phyloP scores from a whole-genome alignment of 345 rosid genomes.

The Pistacia integerrima region DNA sequence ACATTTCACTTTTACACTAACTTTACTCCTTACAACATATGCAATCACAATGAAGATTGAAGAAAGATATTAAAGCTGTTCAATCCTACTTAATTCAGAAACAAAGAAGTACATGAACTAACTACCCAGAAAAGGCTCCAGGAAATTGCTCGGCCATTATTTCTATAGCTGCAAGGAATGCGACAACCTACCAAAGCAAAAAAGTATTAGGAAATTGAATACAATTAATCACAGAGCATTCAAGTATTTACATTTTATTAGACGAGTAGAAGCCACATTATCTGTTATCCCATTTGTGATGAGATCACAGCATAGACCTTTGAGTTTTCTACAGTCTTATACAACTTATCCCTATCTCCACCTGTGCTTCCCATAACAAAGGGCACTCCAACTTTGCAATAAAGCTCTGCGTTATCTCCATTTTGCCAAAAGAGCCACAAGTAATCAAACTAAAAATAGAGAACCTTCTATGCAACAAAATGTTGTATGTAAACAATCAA shows the following conservation, averaged over 20 bases:
- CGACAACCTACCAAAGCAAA: constrained; percentile 68
- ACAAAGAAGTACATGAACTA: constrained; percentile 54
- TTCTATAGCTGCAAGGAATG: constrained; percentile 97
- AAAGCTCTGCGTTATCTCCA: constrained; percentile 78
- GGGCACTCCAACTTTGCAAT: constrained; percentile 92
- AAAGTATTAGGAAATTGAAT: constrained; percentile 24
- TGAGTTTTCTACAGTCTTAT: constrained; percentile 70
- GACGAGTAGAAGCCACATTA: constrained; percentile 23
- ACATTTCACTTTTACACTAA: background rate
- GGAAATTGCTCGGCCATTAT: constrained; percentile 97
- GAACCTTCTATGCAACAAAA: background rate
- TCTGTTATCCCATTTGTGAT: constrained; percentile 99
- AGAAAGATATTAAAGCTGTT: background rate
- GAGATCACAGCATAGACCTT: constrained; percentile 85
- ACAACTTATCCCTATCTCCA: constrained; percentile 71
- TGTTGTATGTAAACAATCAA: background rate
- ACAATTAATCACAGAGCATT: constrained; percentile 3
- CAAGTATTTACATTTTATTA: background rate
- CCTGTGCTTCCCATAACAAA: constrained; percentile 98
- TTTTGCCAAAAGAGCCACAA: constrained; percentile 7
- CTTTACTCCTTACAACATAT: background rate
- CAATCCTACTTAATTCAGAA: background rate
- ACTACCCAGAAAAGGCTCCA: constrained; percentile 92
- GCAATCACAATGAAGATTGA: background rate
- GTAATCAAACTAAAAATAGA: background rate